phyloP scores from a whole-genome alignment of 345 rosid genomes.

The Microcos paniculata region DNA sequence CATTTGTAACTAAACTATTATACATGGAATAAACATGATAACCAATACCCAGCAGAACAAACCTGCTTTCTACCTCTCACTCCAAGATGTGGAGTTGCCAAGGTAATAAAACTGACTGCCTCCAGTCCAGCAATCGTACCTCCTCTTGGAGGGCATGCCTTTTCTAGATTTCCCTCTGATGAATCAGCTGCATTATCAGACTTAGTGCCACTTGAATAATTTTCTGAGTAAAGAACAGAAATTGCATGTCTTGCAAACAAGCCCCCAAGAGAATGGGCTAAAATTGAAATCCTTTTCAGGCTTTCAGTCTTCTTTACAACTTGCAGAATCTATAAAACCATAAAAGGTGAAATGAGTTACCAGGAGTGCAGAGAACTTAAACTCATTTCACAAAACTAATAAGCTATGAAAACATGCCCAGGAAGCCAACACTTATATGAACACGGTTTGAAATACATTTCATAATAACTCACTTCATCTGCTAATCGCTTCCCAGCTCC shows the following conservation, averaged over 20 bases:
- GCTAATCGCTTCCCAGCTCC: constrained; percentile 97
- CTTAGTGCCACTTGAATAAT: constrained; percentile 23
- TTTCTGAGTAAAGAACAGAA: constrained; percentile 62
- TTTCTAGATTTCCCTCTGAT: constrained; percentile 28
- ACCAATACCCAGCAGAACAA: constrained; percentile 30
- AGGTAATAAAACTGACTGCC: constrained; percentile 85
- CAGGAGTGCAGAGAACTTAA: not conserved
- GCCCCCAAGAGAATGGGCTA: constrained; percentile 99
- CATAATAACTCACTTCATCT: constrained; percentile 66
- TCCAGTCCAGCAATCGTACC: constrained; percentile 88
- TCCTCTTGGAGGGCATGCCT: constrained; percentile 28
- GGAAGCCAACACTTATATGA: not conserved
- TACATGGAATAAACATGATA: constrained; percentile 4
- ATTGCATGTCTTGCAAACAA: constrained; percentile 93
- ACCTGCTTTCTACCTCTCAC: constrained; percentile 99
- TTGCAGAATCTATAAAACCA: constrained; percentile 54
- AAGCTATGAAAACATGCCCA: not conserved
- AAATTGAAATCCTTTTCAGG: constrained; percentile 81
- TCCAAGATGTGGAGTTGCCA: constrained; percentile 99
- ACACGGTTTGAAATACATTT: not conserved
- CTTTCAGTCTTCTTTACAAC: constrained; percentile 66
- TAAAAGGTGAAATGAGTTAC: not conserved
- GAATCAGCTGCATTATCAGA: constrained; percentile 33
- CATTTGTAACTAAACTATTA: not conserved
- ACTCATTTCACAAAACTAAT: constrained; percentile 8